Percentiles rank a stretch among this genome's conserved stretches.
phyloP scores from a whole-genome alignment of 2,329 filamentous ascomycete genomes.

The Epichloe glyceriae region DNA sequence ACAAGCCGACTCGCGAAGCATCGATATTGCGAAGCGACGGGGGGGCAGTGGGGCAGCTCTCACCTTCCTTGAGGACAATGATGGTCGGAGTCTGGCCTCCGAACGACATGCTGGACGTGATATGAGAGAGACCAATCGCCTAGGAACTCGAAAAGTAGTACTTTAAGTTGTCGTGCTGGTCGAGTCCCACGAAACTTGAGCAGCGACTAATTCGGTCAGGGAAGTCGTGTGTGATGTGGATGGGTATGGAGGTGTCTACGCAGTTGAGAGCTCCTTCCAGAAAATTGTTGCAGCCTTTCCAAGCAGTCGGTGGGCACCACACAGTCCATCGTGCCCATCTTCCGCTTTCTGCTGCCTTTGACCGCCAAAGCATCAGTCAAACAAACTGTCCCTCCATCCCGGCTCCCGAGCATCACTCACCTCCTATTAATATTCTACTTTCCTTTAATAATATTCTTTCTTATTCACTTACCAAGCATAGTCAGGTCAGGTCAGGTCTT shows the following conservation, averaged over 20 bases:
- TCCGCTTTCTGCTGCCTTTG: not conserved
- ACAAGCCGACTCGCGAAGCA: not conserved
- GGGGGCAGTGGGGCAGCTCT: slow-evolving; percentile 29
- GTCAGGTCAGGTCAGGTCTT: too few species aligned
- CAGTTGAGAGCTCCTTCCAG: slow-evolving; percentile 4
- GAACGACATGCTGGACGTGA: slow-evolving; percentile 63
- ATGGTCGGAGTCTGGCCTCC: slow-evolving; percentile 96
- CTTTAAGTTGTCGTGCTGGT: not conserved
- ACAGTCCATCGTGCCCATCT: too few species aligned
- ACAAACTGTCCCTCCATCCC: not conserved
- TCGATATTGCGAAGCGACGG: slow-evolving; percentile 8
- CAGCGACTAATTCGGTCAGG: not conserved
- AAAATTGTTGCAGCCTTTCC: slow-evolving; percentile 5
- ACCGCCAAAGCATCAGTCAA: not conserved
- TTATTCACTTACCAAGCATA: too few species aligned
- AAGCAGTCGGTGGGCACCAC: not conserved
- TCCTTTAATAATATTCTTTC: too few species aligned
- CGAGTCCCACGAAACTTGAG: not conserved
- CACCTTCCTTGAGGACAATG: slow-evolving; percentile 94
- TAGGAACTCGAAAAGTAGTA: slow-evolving; percentile 6
- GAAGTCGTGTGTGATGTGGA: not conserved
- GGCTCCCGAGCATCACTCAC: too few species aligned
- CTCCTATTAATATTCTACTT: too few species aligned
- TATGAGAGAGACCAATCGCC: slow-evolving; percentile 3
- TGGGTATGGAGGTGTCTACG: not conserved